Base-by-base conservation (phyloP, 2,329 filamentous ascomycete genomes). In the Daldinia sp. region DNA sequence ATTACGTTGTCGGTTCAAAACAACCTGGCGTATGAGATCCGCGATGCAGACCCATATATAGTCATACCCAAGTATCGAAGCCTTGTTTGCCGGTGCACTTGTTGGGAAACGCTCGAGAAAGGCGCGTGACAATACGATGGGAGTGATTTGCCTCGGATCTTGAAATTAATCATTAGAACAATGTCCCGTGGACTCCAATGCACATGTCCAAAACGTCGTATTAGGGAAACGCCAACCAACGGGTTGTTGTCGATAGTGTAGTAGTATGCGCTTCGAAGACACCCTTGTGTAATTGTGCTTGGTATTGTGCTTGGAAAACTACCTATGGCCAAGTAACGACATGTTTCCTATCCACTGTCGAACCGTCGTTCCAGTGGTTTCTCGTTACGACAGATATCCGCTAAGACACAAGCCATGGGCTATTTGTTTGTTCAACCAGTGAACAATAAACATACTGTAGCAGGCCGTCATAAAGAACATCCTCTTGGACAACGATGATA, bases 341-440 rank as follows among this genome's bases (percentile, higher is more conserved):
- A 63, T 65, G 54, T 54, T 51, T 60, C 62, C 48, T 58, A 56
- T 44, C 44, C 55, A 54, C 35, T 39, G 51, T 54, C 55, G n/a
- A 54, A 56, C 44, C 42, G 56, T 44, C 56, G 55, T 65, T 39
- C 30, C 53, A 33, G 51, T 58, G 61, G 58, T 60, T 26, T 58
- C 57, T 64, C 59, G 57, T 69, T 62, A 68, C 63, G 65, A 44
- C 57, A 44, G 65, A 35, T 65, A 42, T 62, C 48, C 41, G 59
- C 61, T 63, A 46, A 54, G 61, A 69, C 56, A 56, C 69, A 59
- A 68, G 56, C 37, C 71, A 56, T 48, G 30, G 12, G 39, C 60
- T 57, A 50, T 44, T 58, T 46, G 55, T 60, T 64, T 35, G 71
- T 74, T 70, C 71, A 73, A 26, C 72, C 72, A 72, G 71, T 71